Evolutionary conservation across 2,329 filamentous ascomycete species (phyloP), one percentile per base, ranked within the genome.

Genomic region (Phialophora macrospora): DNA sequence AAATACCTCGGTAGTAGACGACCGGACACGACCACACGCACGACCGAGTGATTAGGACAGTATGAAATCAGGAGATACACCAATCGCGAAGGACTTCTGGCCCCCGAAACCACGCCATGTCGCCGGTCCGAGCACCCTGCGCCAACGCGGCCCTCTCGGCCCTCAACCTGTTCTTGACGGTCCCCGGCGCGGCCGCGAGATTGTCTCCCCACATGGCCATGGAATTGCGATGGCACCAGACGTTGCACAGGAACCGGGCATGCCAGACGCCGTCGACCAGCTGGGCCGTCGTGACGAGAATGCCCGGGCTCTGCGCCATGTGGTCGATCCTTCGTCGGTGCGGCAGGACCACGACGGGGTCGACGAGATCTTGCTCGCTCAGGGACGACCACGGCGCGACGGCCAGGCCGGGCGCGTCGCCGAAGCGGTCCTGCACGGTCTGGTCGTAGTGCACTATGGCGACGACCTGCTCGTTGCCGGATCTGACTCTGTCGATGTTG

Each of bases 201-300:
- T 44, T 44, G 38, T 44, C 14, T n/a, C 38, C 38, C 38, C 38
- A 44, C 38, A 44, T 44, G 38, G 38, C 38, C 38, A 44, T 44
- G 14, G 38, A 44, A n/a, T 44, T 44, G 38, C 38, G 38, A n/a
- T 44, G 38, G 17, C 38, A 44, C 38, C 38, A 44, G 17, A 44
- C 7, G n/a, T 44, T 44, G 17, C 38, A 44, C 14, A 44, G 17
- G 7, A 44, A 44, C 3, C 38, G 14, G 17, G 38, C 38, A 8
- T 44, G 38, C 38, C 38, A 44, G 14, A 44, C 38, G 14, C 38
- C 38, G 38, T 44, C 17, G 38, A 44, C 38, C 38, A 44, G 38
- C 38, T 8, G 38, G 17, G 38, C 5, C 17, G n/a, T 44, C 5
- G 38, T 8, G 38, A 44, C 38, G 14, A 44, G 38, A 3, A 44